These are phyloP conservation scores for Calonectria naviculata DNA, from an alignment of 2,329 filamentous ascomycete genomes.

Conservation along the genomic window DNA sequence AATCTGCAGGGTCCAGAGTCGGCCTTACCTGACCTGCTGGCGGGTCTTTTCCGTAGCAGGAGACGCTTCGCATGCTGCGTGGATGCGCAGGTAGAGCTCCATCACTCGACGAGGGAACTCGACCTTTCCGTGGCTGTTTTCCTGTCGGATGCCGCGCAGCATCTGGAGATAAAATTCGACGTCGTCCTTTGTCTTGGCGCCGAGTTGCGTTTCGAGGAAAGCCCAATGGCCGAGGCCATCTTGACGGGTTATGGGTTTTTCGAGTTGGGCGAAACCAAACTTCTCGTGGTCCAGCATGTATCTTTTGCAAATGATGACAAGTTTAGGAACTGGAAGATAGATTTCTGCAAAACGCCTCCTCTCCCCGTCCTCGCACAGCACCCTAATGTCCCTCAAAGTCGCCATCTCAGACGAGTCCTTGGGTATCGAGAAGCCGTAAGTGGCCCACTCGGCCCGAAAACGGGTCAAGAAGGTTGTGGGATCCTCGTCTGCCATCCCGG, in stretches of 20 bases:
- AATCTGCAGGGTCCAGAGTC: not conserved
- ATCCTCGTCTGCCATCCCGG: not conserved
- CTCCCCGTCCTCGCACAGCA: slow-evolving; percentile 1
- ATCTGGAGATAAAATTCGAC: not conserved
- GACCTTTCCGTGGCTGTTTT: not conserved
- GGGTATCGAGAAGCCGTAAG: not conserved
- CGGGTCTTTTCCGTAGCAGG: not conserved
- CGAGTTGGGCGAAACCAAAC: not conserved
- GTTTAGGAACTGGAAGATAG: slow-evolving; percentile 36
- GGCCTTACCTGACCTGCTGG: not conserved
- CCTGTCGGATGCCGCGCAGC: not conserved
- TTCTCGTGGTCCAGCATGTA: not conserved
- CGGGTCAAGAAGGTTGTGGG: not conserved
- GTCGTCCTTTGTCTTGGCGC: not conserved
- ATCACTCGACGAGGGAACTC: not conserved
- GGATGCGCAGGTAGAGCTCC: not conserved
- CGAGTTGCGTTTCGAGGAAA: not conserved
- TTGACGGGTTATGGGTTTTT: not conserved
- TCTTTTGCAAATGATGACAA: slow-evolving; percentile 34
- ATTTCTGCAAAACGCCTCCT: slow-evolving; percentile 23
- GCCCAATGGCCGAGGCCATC: not conserved
- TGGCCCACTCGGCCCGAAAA: not conserved
- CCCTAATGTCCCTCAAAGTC: not conserved
- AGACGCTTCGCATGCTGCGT: not conserved
- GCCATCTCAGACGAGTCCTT: not conserved